Conservation (phyloP, 345 rosid species). For the Ailanthus altissimus region DNA sequence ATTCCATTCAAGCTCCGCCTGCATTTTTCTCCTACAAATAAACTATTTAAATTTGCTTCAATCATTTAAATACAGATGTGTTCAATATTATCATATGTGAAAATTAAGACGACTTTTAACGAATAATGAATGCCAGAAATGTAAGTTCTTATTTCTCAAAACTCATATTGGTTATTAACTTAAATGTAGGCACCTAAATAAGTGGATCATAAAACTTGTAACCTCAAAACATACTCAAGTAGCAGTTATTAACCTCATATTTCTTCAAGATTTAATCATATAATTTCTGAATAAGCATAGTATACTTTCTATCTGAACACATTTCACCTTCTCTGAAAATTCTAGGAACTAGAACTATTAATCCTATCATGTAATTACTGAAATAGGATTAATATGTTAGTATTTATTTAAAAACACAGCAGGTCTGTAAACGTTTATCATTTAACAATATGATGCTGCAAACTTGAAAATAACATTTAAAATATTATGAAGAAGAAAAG, state of each 20-base stretch:
- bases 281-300: not conserved
- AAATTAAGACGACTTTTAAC: not conserved
- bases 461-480: not conserved
- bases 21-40: not conserved
- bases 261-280: not conserved
- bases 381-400: not conserved
- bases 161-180: not conserved
- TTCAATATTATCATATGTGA: not conserved
- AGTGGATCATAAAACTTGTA: not conserved
- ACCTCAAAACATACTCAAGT: not conserved
- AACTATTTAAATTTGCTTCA: not conserved
- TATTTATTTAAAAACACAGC: not conserved
- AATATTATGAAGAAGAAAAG: not conserved
- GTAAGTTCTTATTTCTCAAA: not conserved
- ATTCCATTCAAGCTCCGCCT: not conserved
- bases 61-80: not conserved
- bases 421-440: not conserved
- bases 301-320: not conserved
- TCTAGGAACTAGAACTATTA: not conserved
- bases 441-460: not conserved
- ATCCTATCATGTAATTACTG: not conserved
- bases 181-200: not conserved
- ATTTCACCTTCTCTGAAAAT: not conserved
- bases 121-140: not conserved
- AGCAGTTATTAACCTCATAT: not conserved